Conservation (phyloP, 805 yeast genomes). For the Candida suzukii region DNA sequence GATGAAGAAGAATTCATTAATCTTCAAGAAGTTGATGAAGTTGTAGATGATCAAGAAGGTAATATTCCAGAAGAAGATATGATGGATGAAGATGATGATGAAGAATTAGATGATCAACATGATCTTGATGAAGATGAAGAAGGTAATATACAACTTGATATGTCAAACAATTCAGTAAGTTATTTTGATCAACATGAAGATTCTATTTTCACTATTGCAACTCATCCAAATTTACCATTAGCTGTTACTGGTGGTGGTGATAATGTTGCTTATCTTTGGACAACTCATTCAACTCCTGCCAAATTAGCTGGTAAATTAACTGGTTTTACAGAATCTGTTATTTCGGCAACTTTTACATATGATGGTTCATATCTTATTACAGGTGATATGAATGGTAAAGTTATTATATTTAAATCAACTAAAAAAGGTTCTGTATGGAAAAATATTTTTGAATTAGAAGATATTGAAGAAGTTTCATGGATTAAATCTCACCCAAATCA, state of each 20-base stretch:
- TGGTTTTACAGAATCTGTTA: constrained; percentile 85
- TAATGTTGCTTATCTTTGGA: constrained; percentile 84
- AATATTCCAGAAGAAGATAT: constrained; percentile 11
- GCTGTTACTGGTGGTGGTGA: constrained; percentile 97
- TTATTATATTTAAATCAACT: constrained; percentile 62
- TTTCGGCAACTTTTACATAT: constrained; percentile 72
- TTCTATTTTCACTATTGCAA: constrained; percentile 73
- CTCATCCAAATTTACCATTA: constrained; percentile 79
- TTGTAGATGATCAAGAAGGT: constrained; percentile 20
- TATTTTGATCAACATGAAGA: constrained; percentile 90
- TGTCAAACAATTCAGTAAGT: constrained; percentile 82
- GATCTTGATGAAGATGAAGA: constrained; percentile 35
- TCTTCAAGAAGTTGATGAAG: constrained; percentile 25
- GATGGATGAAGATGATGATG: constrained; percentile 27
- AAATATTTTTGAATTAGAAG: constrained; percentile 62
- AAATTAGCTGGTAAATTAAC: constrained; percentile 65
- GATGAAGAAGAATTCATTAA: constrained; percentile 22
- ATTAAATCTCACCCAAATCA: constrained; percentile 71
- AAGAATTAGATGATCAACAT: constrained; percentile 21
- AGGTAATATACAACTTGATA: constrained; percentile 66
- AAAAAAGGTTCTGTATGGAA: constrained; percentile 84
- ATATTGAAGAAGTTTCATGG: constrained; percentile 89
- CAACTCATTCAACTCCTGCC: constrained; percentile 82
- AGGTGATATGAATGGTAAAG: constrained; percentile 92
- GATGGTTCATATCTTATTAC: constrained; percentile 80